These are phyloP conservation scores for Lupinus albus DNA, from an alignment of 306 rosid genomes.

Conservation along the genomic window DNA sequence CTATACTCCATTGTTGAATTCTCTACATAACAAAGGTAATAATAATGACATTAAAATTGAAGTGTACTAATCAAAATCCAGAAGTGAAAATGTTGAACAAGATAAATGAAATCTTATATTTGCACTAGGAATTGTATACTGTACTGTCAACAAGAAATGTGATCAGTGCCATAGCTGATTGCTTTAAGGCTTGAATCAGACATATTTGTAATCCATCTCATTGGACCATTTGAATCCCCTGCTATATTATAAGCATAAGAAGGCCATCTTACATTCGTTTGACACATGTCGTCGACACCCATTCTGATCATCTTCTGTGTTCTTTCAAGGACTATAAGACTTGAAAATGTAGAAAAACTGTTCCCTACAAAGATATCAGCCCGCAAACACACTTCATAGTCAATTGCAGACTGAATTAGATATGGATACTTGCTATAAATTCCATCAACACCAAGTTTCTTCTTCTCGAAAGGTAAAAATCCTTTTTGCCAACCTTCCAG, in stretches of 20 bases:
- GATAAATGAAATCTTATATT: neutral
- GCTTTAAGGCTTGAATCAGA: slow-evolving; percentile 65
- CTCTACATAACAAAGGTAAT: slow-evolving; percentile 13
- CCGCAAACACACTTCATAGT: slow-evolving; percentile 79
- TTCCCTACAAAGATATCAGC: slow-evolving; percentile 85
- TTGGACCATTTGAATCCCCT: slow-evolving; percentile 69
- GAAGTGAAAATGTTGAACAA: slow-evolving; percentile 3
- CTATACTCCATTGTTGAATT: slow-evolving; percentile 10
- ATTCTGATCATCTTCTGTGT: slow-evolving; percentile 62
- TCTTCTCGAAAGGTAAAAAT: slow-evolving; percentile 75
- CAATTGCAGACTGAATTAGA: slow-evolving; percentile 85
- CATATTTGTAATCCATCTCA: slow-evolving; percentile 74
- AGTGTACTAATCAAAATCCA: slow-evolving; percentile 27
- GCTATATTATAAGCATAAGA: slow-evolving; percentile 76
- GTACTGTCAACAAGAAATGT: slow-evolving; percentile 57
- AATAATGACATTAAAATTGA: neutral
- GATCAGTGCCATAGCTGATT: slow-evolving; percentile 80
- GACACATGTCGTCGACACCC: slow-evolving; percentile 48
- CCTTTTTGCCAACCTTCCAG: slow-evolving; percentile 72
- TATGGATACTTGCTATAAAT: slow-evolving; percentile 72
- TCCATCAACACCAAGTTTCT: slow-evolving; percentile 64
- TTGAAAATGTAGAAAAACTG: slow-evolving; percentile 88
- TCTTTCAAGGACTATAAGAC: slow-evolving; percentile 80
- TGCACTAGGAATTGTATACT: slow-evolving; percentile 1
- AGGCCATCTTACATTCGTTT: slow-evolving; percentile 63